Percentiles rank a stretch among this genome's conserved stretches.
Evolutionary conservation across 1,139 yeast species (phyloP).

Genomic region (Saccharomyces hybrid): DNA sequence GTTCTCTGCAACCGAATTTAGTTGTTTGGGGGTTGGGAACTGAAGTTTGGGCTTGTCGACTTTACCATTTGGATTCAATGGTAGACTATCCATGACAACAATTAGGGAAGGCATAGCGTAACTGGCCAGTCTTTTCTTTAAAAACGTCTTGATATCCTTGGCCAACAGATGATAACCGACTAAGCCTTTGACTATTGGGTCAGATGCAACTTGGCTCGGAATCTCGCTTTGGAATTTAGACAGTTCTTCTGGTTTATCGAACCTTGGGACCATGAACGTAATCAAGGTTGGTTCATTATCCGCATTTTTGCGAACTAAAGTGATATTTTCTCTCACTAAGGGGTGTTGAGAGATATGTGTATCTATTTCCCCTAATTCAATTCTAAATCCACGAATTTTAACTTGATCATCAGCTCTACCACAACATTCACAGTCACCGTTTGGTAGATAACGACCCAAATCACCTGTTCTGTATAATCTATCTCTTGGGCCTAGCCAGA

Average conservation of each 20-base stretch:
- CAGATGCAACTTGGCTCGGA: slow-evolving; percentile 36
- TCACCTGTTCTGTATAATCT: slow-evolving; percentile 96
- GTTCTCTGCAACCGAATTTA: slow-evolving; percentile 38
- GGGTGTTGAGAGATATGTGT: slow-evolving; percentile 93
- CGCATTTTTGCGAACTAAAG: slow-evolving; percentile 86
- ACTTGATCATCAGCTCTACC: slow-evolving; percentile 99
- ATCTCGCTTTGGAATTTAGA: slow-evolving; percentile 31
- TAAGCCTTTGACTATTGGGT: slow-evolving; percentile 72
- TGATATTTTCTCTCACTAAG: slow-evolving; percentile 81
- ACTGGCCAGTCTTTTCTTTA: slow-evolving; percentile 82
- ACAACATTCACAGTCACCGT: slow-evolving; percentile 95
- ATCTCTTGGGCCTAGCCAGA: slow-evolving; percentile 92
- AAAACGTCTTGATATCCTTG: slow-evolving; percentile 69
- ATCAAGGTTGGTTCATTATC: slow-evolving; percentile 88
- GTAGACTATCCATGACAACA: slow-evolving; percentile 78
- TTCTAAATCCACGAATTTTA: slow-evolving; percentile 95
- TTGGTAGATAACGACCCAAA: slow-evolving; percentile 91
- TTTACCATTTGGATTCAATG: slow-evolving; percentile 96
- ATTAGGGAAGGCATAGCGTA: slow-evolving; percentile 91
- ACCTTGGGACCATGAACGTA: slow-evolving; percentile 86
- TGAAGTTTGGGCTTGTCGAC: slow-evolving; percentile 96
- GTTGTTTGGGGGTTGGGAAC: slow-evolving; percentile 84
- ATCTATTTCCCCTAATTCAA: slow-evolving; percentile 96
- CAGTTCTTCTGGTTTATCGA: slow-evolving; percentile 42
- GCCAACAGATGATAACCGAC: slow-evolving; percentile 69